Percentiles rank a stretch among this genome's conserved stretches.
Evolutionary conservation across 305 asterid species (phyloP).

Genomic region (Euphrasia arctica): DNA sequence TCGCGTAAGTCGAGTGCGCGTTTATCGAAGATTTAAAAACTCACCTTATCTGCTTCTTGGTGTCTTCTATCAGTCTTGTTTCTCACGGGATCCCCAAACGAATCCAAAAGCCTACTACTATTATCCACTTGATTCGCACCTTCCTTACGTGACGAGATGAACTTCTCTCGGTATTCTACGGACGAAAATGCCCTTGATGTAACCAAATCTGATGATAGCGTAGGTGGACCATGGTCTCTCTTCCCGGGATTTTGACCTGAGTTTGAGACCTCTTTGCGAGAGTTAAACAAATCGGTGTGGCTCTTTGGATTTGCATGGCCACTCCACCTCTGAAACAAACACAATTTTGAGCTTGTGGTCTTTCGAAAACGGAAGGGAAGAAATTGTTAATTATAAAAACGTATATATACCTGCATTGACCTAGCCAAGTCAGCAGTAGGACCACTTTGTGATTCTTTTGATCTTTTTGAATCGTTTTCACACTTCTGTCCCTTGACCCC

Average conservation of each 20-base stretch:
- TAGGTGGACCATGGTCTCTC: slow-evolving; percentile 35
- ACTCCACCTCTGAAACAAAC: slow-evolving; percentile 50
- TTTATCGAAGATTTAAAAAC: slow-evolving; percentile 22
- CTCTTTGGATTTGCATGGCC: slow-evolving; percentile 44
- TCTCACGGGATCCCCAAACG: slow-evolving; percentile 42
- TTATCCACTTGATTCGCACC: slow-evolving; percentile 32
- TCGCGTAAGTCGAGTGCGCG: neutral
- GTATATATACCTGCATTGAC: neutral
- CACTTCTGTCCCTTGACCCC: slow-evolving; percentile 37
- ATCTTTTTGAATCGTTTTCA: slow-evolving; percentile 36
- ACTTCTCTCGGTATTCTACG: slow-evolving; percentile 38
- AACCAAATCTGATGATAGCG: slow-evolving; percentile 39
- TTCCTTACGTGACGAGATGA: slow-evolving; percentile 32
- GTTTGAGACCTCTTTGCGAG: slow-evolving; percentile 43
- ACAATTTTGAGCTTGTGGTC: too few relatives aligned
- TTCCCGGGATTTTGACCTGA: slow-evolving; percentile 68
- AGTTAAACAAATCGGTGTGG: slow-evolving; percentile 40
- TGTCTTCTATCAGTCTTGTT: slow-evolving; percentile 34
- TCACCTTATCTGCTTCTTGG: slow-evolving; percentile 43
- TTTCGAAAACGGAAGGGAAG: too few relatives aligned
- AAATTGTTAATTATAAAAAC: too few relatives aligned
- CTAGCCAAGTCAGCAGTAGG: too few relatives aligned
- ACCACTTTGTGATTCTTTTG: slow-evolving; percentile 35
- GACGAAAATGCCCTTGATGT: slow-evolving; percentile 49
- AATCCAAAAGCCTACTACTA: slow-evolving; percentile 32